Conservation (phyloP, 371 early-diverging fungal genomes). For the Mortierella sp. region DNA sequence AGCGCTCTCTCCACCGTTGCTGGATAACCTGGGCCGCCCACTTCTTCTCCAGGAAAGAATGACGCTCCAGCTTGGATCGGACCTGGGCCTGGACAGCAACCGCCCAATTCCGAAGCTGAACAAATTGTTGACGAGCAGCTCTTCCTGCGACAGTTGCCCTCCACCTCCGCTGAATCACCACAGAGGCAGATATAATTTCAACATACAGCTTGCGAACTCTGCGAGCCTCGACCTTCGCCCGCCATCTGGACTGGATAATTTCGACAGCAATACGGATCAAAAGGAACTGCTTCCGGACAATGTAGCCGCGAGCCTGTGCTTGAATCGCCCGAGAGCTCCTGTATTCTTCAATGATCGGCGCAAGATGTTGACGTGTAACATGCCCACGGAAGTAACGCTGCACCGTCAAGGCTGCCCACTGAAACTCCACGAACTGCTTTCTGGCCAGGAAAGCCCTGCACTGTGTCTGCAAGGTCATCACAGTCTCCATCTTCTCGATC, state of each 20-base stretch:
- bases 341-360: conserved; percentile 6
- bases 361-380: conserved; percentile 23
- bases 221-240: conserved; percentile 28
- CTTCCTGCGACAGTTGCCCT: conserved; percentile 30
- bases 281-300: conserved; percentile 29
- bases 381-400: conserved; percentile 43
- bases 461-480: conserved; percentile 31
- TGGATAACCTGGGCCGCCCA: conserved; percentile 40
- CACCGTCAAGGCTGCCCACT: conserved; percentile 35
- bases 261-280: conserved; percentile 34
- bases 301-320: conserved; percentile 42
- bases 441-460: conserved; percentile 31
- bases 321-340: conserved; percentile 27
- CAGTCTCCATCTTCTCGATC: conserved; percentile 24
- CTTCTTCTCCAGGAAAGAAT: conserved; percentile 8
- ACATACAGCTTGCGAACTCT: conserved; percentile 23
- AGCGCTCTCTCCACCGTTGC: conserved; percentile 13
- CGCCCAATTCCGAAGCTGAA: conserved; percentile 24
- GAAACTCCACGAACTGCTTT: conserved; percentile 36
- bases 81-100: conserved; percentile 28
- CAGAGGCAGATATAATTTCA: conserved; percentile 18
- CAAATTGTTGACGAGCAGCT: conserved; percentile 25
- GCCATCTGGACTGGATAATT: conserved; percentile 36
- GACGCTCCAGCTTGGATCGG: conserved; percentile 26
- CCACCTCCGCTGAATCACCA: conserved; percentile 43